Conservation (phyloP, 192 early-diverging fungal genomes). For the Thamnidium elegans region DNA sequence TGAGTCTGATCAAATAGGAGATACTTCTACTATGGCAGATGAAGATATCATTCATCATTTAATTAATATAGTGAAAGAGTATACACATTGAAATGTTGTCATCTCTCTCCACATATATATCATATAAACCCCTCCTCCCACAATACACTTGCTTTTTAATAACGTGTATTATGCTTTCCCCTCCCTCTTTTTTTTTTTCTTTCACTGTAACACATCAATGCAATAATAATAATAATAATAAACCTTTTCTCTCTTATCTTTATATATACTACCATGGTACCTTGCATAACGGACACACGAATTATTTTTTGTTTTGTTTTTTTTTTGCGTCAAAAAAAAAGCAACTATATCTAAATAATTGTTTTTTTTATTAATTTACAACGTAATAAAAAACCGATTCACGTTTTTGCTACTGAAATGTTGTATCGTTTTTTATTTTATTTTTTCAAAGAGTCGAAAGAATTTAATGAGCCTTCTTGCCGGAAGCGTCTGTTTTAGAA, state of each 20-base stretch:
- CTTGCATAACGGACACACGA: background rate
- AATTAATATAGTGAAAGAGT: background rate
- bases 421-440: background rate
- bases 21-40: conserved; percentile 14
- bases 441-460: background rate
- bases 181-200: too few relatives aligned
- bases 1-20: conserved; percentile 80
- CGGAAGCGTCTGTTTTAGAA: conserved; percentile 24
- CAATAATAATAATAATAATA: conserved; percentile 2
- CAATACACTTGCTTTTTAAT: background rate
- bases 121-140: background rate
- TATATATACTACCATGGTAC: background rate
- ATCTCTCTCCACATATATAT: background rate
- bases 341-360: background rate
- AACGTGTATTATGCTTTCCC: background rate
- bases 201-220: background rate
- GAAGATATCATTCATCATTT: conserved; percentile 9
- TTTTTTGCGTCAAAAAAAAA: background rate
- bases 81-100: background rate
- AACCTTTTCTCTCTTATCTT: background rate
- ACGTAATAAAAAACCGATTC: conserved; percentile 7
- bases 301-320: too few relatives aligned
- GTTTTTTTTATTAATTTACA: conserved; percentile 5
- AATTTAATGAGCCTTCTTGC: conserved; percentile 41
- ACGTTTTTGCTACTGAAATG: conserved; percentile 7